Evolutionary conservation across 192 early-diverging fungal genomes (phyloP), one percentile per base, ranked within the genome.

Genomic region (Linnemannia schmuckeri): DNA sequence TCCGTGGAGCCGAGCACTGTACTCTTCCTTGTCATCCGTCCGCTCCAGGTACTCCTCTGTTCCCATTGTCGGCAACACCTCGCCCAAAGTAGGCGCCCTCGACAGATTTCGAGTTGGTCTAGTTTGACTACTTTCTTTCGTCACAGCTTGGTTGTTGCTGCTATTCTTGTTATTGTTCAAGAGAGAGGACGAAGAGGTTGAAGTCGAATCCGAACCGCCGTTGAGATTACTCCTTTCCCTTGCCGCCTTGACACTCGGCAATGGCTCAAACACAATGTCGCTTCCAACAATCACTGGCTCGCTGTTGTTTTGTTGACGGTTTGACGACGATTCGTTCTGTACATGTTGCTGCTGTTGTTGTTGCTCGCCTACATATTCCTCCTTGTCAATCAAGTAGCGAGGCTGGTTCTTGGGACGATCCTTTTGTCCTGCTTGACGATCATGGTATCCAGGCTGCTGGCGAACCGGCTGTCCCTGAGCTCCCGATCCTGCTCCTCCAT

Each of bases 11-110:
- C 78, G 75, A 77, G 40, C 76, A 42, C 75, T 79, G 61, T 86
- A 87, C 52, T 87, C 85, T 52, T 87, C 85, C 57, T 87, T 87
- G 44, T 87, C 85, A 46, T 87, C 79, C 24, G 85, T 87, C 41
- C 85, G 70, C 47, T 87, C 85, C 52, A 87, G 44, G 27, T 87
- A 81, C 44, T 87, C 85, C 30, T 87, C 85, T 13, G 85, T 87
- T 0, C 85, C 85, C 57, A 87, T 81, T 1, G 85, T 87, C 4
- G 85, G 85, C 18, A 87, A 35, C 1, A 47, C 13, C 2, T 15
- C 37, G 7, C 85, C 85, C 40, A 87, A 66, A 5, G 85, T 81
- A 5, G 80, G 52, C 27, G 20, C 42, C 4, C 76, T 75, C 35
- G 61, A 33, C 30, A 74, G 71, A 13, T 18, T n/a, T 10, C 63